Percentiles rank a stretch among this genome's conserved stretches.
Evolutionary conservation across 2,329 filamentous ascomycete species (phyloP).

Genomic region (Bipolaris gigantea): DNA sequence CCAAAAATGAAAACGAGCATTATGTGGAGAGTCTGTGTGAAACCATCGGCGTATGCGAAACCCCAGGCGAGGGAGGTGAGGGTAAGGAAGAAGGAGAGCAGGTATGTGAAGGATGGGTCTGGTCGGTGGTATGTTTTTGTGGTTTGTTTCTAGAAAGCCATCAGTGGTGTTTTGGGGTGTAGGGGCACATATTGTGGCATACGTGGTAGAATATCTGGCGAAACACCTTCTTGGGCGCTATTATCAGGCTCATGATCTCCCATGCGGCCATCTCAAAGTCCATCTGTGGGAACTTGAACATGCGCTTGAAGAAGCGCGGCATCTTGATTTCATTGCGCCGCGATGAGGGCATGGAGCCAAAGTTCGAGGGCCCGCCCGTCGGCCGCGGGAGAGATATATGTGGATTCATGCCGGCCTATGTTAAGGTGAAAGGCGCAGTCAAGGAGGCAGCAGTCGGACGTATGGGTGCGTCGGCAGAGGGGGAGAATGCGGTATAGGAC

Average conservation of each 20-base stretch:
- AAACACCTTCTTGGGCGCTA: constrained; percentile 72
- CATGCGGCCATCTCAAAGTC: constrained; percentile 74
- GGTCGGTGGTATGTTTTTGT: constrained; percentile 68
- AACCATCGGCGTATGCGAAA: constrained; percentile 55
- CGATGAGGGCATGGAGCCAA: constrained; percentile 54
- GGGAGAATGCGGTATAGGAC: neutral
- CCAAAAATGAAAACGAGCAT: constrained; percentile 55
- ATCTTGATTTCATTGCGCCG: constrained; percentile 59
- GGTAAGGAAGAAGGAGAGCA: constrained; percentile 65
- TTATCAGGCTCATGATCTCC: constrained; percentile 70
- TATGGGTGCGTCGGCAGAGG: neutral
- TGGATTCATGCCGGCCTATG: constrained; percentile 55
- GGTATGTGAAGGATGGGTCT: constrained; percentile 70
- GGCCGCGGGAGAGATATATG: constrained; percentile 63
- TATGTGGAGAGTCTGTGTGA: constrained; percentile 49
- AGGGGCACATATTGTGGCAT: constrained; percentile 9
- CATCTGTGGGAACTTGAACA: constrained; percentile 75
- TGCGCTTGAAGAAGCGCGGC: constrained; percentile 68
- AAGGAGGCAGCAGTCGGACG: neutral
- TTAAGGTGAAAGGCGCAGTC: neutral
- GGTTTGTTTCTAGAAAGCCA: constrained; percentile 59
- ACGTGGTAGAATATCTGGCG: constrained; percentile 72
- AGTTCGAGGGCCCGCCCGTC: constrained; percentile 57
- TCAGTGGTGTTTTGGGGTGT: neutral
- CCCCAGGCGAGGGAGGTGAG: constrained; percentile 61